A percentile compares a stretch with the other conserved stretches of the same genome.
These are phyloP conservation scores for Phylloporus sp. DNA, from an alignment of 1,284 basidiomycete genomes.

Conservation along the genomic window DNA sequence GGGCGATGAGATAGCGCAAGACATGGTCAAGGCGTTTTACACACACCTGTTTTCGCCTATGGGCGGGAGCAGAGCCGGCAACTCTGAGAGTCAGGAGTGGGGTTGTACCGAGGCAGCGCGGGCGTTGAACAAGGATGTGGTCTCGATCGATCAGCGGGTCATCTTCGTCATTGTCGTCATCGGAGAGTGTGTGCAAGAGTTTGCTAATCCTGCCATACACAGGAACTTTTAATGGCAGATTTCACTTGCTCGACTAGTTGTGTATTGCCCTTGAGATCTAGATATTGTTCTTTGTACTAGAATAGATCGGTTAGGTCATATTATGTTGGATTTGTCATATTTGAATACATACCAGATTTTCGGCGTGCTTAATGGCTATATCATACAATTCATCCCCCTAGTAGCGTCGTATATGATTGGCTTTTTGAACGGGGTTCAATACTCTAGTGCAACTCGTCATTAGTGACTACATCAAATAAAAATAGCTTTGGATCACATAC, in stretches of 20 bases:
- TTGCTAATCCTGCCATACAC: not conserved
- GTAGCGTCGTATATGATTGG: not conserved
- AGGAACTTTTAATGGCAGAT: not conserved
- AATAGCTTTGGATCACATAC: not conserved
- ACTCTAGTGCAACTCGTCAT: not conserved
- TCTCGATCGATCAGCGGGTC: slow-evolving; percentile 35
- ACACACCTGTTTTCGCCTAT: slow-evolving; percentile 11
- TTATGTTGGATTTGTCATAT: not conserved
- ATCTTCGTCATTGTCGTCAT: not conserved
- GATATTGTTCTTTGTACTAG: not conserved
- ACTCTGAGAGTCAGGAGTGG: not conserved
- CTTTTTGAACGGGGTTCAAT: not conserved
- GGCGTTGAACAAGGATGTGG: slow-evolving; percentile 33
- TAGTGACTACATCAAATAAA: not conserved
- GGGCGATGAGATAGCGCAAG: slow-evolving; percentile 22
- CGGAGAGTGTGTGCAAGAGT: not conserved
- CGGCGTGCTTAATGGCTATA: not conserved
- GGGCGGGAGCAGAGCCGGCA: not conserved
- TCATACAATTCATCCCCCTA: not conserved
- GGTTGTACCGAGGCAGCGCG: slow-evolving; percentile 29
- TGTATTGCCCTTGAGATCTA: not conserved
- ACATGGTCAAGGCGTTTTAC: slow-evolving; percentile 35
- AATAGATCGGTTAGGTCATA: not conserved
- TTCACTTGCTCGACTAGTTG: not conserved
- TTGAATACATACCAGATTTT: not conserved